Base-by-base conservation (phyloP, 208 protist genomes). In the Wallacemonas rigidus region DNA sequence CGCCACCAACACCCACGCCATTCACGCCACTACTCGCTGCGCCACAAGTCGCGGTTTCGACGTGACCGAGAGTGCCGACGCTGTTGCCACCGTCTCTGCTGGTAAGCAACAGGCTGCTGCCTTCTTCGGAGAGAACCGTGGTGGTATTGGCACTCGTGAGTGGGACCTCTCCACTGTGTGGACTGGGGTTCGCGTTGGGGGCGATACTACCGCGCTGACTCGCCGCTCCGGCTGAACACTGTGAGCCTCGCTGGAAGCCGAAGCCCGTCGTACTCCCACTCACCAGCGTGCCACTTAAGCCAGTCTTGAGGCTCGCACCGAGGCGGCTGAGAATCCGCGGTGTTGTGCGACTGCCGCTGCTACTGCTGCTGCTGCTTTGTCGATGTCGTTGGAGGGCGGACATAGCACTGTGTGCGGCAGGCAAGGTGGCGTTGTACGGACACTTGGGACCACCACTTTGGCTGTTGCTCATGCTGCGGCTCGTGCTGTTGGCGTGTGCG, bases 361-460 rank as follows among this genome's bases (percentile, higher is more conserved):
- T 65, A 41, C 60, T 65, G 43, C 60, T 65, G 60, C 60, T 65
- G 43, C 60, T 65, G 15, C 60, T 65, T 9, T 65, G 2, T 6
- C 60, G 60, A 9, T 65, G 60, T 5, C 56, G 56, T 15, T 9
- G 26, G 35, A 38, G 8, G n/a, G 51, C 51, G 15, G 51, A 6
- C 15, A n/a, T 26, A 1, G n/a, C 26, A n/a, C 9, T 56, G 14
- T 9, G 5, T 6, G 51, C 14, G 14, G 14, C 51, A n/a, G 14
- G 26, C 26, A 26, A 26, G 26, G 26, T 26, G 26, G 26, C 26
- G 26, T 26, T 26, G 26, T 26, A 26, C 26, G 26, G 26, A 26
- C 26, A 26, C 26, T 26, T 26, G 26, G 26, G 26, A 26, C 26
- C 26, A 26, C 26, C 26, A 26, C 26, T 26, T 0, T 26, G 26